Evolutionary conservation across 805 yeast species (phyloP).

Genomic region (Yarrowia deformans): DNA sequence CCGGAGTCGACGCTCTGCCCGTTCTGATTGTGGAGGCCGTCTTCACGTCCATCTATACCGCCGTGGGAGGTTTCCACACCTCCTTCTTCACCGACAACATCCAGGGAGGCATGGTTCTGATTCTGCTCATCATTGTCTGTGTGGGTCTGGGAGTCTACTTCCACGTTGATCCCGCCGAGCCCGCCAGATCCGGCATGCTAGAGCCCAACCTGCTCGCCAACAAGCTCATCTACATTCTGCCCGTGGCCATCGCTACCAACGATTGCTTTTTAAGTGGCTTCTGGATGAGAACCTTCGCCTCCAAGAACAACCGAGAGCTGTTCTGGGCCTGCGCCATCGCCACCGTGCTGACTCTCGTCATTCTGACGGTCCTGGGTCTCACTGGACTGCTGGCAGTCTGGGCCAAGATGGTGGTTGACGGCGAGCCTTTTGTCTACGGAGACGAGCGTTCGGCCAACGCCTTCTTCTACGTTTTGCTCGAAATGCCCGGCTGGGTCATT

Average conservation of each 20-base stretch:
- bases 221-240: slow-evolving; percentile 84
- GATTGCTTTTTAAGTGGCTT: slow-evolving; percentile 91
- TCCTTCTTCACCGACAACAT: slow-evolving; percentile 86
- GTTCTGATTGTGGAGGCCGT: slow-evolving; percentile 84
- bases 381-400: slow-evolving; percentile 91
- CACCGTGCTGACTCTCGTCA: slow-evolving; percentile 57
- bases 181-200: slow-evolving; percentile 61
- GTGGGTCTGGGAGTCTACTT: slow-evolving; percentile 81
- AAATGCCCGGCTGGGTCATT: slow-evolving; percentile 85
- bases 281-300: slow-evolving; percentile 94
- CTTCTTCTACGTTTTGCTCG: slow-evolving; percentile 70
- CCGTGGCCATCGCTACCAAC: slow-evolving; percentile 87
- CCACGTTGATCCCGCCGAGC: slow-evolving; percentile 66
- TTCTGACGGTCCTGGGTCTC: slow-evolving; percentile 76
- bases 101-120: slow-evolving; percentile 77
- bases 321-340: slow-evolving; percentile 74
- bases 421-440: slow-evolving; percentile 51
- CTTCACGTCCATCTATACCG: slow-evolving; percentile 85
- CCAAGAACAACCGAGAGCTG: slow-evolving; percentile 76
- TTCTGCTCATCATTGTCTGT: slow-evolving; percentile 71
- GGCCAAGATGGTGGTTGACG: slow-evolving; percentile 71
- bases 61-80: slow-evolving; percentile 87
- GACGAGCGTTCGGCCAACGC: slow-evolving; percentile 55
- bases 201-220: slow-evolving; percentile 78
- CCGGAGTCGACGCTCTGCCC: slow-evolving; percentile 80